A percentile compares a stretch with the other conserved stretches of the same genome.
These are phyloP conservation scores for Rhodotorula toruloides DNA, from an alignment of 768 basidiomycete genomes.

Conservation along the genomic window DNA sequence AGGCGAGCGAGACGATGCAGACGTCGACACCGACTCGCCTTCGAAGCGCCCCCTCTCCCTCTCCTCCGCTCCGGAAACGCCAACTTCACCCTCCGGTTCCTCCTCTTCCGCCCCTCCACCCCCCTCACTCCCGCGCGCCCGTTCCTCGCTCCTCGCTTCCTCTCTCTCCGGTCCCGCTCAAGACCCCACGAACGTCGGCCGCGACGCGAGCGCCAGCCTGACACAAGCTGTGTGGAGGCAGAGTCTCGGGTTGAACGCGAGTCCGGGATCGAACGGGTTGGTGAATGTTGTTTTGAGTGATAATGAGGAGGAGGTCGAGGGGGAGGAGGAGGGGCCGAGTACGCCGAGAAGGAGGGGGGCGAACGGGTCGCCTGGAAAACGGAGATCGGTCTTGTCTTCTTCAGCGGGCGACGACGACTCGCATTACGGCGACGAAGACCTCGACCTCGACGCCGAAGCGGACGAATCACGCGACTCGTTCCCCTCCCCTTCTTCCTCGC, in stretches of 20 bases:
- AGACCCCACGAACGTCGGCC: slow-evolving; percentile 13
- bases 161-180: background rate
- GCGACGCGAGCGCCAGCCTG: slow-evolving; percentile 6
- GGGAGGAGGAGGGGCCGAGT: background rate
- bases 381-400: background rate
- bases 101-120: background rate
- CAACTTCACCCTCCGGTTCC: background rate
- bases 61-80: slow-evolving; percentile 27
- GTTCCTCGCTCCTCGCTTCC: background rate
- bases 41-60: slow-evolving; percentile 26
- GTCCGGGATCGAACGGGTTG: background rate
- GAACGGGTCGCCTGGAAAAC: background rate
- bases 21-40: background rate
- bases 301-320: background rate
- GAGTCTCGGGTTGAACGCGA: slow-evolving; percentile 12
- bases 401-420: background rate
- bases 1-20: background rate
- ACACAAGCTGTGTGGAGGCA: slow-evolving; percentile 30
- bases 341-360: background rate
- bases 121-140: background rate
- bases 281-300: background rate
- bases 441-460: background rate
- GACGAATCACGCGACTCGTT: background rate
- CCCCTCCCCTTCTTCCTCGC: background rate
- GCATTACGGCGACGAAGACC: background rate